phyloP scores from a whole-genome alignment of 768 basidiomycete species.

The Suillus ampliporus region DNA sequence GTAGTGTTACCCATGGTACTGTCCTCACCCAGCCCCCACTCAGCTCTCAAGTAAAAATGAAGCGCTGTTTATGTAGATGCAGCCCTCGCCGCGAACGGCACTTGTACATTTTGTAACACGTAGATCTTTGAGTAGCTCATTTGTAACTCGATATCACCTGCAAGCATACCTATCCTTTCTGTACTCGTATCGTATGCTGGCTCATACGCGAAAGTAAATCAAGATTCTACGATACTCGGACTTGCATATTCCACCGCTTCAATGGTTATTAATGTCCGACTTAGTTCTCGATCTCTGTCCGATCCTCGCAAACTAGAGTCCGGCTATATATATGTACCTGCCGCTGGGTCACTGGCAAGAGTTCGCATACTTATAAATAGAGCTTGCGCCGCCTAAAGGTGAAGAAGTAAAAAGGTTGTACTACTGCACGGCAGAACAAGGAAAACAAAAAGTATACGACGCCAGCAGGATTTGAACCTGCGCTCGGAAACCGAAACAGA shows the following conservation, averaged over 20 bases:
- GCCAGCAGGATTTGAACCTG: constrained; percentile 73
- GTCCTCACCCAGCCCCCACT: not conserved
- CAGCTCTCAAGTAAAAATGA: not conserved
- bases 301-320: no score
- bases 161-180: not conserved
- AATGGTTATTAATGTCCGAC: no score
- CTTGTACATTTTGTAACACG: not conserved
- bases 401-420: no score
- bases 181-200: not conserved
- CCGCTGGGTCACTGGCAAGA: no score
- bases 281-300: no score
- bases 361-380: no score
- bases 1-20: not conserved
- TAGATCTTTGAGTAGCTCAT: not conserved
- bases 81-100: not conserved
- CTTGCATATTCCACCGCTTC: no score
- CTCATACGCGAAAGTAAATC: not conserved
- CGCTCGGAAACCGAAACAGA: constrained; percentile 75
- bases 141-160: not conserved
- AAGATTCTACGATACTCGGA: no score
- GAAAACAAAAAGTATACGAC: constrained; percentile 43
- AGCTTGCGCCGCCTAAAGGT: no score
- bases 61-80: not conserved
- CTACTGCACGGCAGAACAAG: no score
- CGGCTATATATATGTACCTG: no score